Conservation (phyloP, 371 early-diverging fungal genomes). For the Zychaea mexicana region DNA sequence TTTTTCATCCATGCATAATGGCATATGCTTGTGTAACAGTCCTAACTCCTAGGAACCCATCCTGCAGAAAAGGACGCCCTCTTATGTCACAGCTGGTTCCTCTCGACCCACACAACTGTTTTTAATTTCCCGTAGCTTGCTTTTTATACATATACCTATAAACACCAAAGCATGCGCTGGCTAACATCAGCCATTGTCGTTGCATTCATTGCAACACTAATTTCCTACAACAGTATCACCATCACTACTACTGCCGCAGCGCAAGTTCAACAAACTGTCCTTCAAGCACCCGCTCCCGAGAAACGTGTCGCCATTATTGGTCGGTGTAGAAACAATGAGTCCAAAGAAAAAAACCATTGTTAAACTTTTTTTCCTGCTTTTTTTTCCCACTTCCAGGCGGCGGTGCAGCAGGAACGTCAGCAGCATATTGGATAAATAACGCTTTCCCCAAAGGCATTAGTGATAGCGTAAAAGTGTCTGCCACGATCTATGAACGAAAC, state of each 20-base stretch:
- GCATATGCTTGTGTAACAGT: no score
- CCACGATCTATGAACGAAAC: slow-evolving; percentile 56
- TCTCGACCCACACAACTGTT: no score
- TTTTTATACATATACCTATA: not conserved
- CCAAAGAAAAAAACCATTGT: no score
- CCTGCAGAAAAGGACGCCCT: no score
- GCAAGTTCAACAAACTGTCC: slow-evolving; percentile 6
- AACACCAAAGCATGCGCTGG: not conserved
- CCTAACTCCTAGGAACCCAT: no score
- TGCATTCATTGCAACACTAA: not conserved
- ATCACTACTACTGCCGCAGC: no score
- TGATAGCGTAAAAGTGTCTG: slow-evolving; percentile 24
- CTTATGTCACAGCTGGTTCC: no score
- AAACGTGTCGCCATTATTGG: slow-evolving; percentile 43
- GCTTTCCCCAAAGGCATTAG: slow-evolving; percentile 34
- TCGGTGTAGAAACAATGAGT: no score
- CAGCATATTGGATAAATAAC: slow-evolving; percentile 57
- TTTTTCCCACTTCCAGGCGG: slow-evolving; percentile 45
- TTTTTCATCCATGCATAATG: no score
- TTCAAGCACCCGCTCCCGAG: not conserved
- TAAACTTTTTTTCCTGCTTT: no score
- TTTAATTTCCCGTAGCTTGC: no score
- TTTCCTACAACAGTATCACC: not conserved
- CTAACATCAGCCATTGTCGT: not conserved
- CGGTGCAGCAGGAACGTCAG: slow-evolving; percentile 65